phyloP scores from a whole-genome alignment of 805 yeast species.

The Cyberlindnera xylosilytica region DNA sequence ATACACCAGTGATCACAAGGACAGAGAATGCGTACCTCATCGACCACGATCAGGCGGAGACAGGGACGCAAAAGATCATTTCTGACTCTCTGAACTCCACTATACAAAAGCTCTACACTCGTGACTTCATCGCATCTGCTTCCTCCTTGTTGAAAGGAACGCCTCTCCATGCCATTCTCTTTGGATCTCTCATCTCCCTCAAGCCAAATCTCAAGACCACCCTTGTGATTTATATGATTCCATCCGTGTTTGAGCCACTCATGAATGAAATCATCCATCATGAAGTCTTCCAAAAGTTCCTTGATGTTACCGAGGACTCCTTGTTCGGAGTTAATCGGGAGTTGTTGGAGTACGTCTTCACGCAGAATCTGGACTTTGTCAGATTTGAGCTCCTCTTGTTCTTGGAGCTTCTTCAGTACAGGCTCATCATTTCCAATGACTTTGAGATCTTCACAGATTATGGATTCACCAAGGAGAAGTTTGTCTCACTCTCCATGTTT shows the following conservation, averaged over 20 bases:
- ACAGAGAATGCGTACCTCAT: constrained; percentile 3
- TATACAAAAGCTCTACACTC: constrained; percentile 16
- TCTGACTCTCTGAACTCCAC: constrained; percentile 10
- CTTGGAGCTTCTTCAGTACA: constrained; percentile 62
- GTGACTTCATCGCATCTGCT: constrained; percentile 29
- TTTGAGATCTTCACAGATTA: constrained; percentile 47
- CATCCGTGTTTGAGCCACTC: constrained; percentile 36
- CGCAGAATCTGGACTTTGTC: constrained; percentile 14
- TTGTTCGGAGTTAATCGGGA: background rate
- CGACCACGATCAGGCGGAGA: constrained; percentile 2
- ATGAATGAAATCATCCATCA: constrained; percentile 26
- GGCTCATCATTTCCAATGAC: constrained; percentile 67
- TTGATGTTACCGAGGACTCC: constrained; percentile 5
- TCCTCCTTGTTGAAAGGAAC: constrained; percentile 19
- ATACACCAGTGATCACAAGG: constrained; percentile 10
- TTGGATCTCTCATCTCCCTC: constrained; percentile 34
- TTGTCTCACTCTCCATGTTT: constrained; percentile 41
- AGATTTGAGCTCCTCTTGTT: constrained; percentile 42
- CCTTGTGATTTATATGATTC: constrained; percentile 40
- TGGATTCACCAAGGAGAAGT: constrained; percentile 35
- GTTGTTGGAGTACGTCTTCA: constrained; percentile 18
- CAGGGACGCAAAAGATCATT: constrained; percentile 9
- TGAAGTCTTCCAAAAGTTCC: constrained; percentile 6
- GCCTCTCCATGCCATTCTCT: constrained; percentile 24
- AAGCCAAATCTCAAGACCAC: constrained; percentile 36